Evolutionary conservation across 106 monocot species (phyloP).

Genomic region (Triglochin maritima): DNA sequence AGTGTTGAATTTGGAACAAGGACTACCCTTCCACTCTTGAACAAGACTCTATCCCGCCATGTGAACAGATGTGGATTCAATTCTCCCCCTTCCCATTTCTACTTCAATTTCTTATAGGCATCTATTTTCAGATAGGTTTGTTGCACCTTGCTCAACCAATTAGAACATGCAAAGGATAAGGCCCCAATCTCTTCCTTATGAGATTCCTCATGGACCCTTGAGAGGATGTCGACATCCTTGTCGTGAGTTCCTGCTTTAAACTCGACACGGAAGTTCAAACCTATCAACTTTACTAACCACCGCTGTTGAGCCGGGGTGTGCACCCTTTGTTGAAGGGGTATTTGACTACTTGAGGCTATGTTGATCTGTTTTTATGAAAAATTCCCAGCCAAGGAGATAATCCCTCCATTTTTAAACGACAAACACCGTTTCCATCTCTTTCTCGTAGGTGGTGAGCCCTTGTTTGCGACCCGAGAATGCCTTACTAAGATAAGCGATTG

Average conservation of each 20-base stretch:
- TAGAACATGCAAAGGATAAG: background rate
- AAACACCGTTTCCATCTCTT: background rate
- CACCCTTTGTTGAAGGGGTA: background rate
- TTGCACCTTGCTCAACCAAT: background rate
- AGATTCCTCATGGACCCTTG: background rate
- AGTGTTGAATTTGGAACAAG: background rate
- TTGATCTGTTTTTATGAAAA: too few relatives aligned
- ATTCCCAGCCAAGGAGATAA: background rate
- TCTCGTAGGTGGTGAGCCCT: too few relatives aligned
- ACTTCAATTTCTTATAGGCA: too few relatives aligned
- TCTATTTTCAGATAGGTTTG: too few relatives aligned
- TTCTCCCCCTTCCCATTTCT: too few relatives aligned
- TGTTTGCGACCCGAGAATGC: too few relatives aligned
- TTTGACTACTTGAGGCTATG: slow-evolving; percentile 1
- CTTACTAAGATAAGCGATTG: too few relatives aligned
- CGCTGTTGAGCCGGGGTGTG: background rate
- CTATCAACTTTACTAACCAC: background rate
- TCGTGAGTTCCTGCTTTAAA: background rate
- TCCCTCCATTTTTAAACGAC: slow-evolving; percentile 1
- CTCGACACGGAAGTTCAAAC: background rate
- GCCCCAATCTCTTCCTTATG: background rate
- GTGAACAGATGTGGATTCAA: background rate
- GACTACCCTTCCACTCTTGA: background rate
- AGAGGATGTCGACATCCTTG: background rate
- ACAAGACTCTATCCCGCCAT: background rate